Evolutionary conservation across 176 grass and related monocot genomes (phyloP).

Genomic region (Tuctoria greenei): DNA sequence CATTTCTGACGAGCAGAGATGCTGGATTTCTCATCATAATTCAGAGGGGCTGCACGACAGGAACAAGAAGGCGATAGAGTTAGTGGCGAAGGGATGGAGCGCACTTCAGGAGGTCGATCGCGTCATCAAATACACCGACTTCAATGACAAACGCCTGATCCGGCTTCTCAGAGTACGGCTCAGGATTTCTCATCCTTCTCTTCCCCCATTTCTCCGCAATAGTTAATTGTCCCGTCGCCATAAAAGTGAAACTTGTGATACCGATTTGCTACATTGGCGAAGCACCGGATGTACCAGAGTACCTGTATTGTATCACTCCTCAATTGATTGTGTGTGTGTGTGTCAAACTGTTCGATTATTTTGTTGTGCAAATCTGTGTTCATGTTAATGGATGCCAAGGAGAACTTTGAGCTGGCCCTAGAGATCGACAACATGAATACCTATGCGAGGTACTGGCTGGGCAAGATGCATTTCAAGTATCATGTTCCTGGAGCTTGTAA

Average conservation of each 20-base stretch:
- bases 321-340: no score
- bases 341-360: background rate
- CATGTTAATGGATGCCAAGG: slow-evolving; percentile 64
- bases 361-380: slow-evolving; percentile 29
- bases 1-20: background rate
- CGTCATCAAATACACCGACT: slow-evolving; percentile 80
- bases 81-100: slow-evolving; percentile 85
- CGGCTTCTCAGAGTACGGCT: slow-evolving; percentile 67
- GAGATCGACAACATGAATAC: slow-evolving; percentile 92
- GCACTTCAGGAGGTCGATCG: slow-evolving; percentile 91
- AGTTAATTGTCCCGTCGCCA: background rate
- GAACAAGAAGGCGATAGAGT: slow-evolving; percentile 95
- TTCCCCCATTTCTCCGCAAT: background rate
- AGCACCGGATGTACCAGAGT: background rate
- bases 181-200: background rate
- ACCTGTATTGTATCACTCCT: background rate
- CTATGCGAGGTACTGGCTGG: slow-evolving; percentile 77
- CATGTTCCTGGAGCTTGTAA: slow-evolving; percentile 96
- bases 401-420: slow-evolving; percentile 86
- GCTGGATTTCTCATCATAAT: background rate
- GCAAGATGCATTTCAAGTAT: slow-evolving; percentile 97
- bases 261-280: background rate
- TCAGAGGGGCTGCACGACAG: slow-evolving; percentile 78
- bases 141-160: slow-evolving; percentile 76
- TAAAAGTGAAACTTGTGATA: background rate